Percentiles rank a stretch among this genome's conserved stretches.
These are phyloP conservation scores for Bruguiera parviflora DNA, from an alignment of 345 rosid genomes.

Conservation along the genomic window DNA sequence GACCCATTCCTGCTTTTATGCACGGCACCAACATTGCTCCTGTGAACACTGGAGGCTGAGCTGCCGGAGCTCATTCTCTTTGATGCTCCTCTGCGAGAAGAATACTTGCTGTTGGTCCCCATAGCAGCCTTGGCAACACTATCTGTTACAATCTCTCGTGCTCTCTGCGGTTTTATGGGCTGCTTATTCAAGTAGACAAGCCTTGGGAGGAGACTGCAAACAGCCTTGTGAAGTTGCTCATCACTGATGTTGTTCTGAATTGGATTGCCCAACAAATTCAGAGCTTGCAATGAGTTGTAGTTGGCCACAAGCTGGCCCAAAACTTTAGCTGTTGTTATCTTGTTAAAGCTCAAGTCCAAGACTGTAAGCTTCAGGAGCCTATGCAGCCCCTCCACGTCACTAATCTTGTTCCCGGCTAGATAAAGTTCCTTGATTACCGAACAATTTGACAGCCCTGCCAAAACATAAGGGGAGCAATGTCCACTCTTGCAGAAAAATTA, in stretches of 20 bases:
- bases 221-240: constrained; percentile 75
- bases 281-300: constrained; percentile 72
- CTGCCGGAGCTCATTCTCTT: constrained; percentile 36
- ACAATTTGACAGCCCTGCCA: constrained; percentile 78
- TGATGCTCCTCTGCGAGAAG: constrained; percentile 35
- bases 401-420: constrained; percentile 87
- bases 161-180: constrained; percentile 67
- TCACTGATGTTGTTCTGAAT: constrained; percentile 71
- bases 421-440: constrained; percentile 85
- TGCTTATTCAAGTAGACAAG: constrained; percentile 82
- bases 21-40: constrained; percentile 21
- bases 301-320: constrained; percentile 93
- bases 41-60: constrained; percentile 25
- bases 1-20: constrained; percentile 34
- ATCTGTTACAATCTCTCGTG: constrained; percentile 69
- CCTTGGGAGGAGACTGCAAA: constrained; percentile 71
- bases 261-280: constrained; percentile 82
- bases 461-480: not conserved
- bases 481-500: not conserved
- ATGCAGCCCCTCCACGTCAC: constrained; percentile 83
- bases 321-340: constrained; percentile 79
- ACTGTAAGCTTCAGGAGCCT: constrained; percentile 83
- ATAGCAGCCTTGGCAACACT: constrained; percentile 81
- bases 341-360: constrained; percentile 90
- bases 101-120: constrained; percentile 38